phyloP scores from a whole-genome alignment of 192 early-diverging fungal genomes.

The Martensiomyces pterosporus region DNA sequence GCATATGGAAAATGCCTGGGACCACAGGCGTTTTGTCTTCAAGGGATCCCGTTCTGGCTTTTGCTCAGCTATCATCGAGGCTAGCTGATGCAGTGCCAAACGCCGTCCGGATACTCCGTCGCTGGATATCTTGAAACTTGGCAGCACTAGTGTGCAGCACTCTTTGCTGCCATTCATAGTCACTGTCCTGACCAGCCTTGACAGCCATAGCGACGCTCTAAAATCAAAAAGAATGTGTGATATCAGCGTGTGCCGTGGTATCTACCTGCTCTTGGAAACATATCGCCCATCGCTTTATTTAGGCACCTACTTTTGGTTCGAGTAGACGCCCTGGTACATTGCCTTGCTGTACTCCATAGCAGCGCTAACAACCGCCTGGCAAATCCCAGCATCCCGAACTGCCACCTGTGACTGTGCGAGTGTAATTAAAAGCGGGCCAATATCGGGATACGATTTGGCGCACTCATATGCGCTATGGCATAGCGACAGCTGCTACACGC shows the following conservation, averaged over 20 bases:
- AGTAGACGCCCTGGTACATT: constrained; percentile 20
- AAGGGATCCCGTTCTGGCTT: neutral
- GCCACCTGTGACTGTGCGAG: constrained; percentile 19
- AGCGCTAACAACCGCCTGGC: constrained; percentile 22
- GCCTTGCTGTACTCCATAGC: constrained; percentile 47
- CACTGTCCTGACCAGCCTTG: no score
- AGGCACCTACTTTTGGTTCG: constrained; percentile 31
- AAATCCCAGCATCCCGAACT: constrained; percentile 8
- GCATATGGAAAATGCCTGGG: constrained; percentile 22
- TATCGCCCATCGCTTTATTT: no score
- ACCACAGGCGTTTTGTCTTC: constrained; percentile 13
- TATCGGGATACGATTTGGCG: constrained; percentile 28
- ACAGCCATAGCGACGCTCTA: neutral
- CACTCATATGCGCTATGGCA: constrained; percentile 45
- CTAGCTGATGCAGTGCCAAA: constrained; percentile 18
- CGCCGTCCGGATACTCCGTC: constrained; percentile 6
- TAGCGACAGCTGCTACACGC: constrained; percentile 20
- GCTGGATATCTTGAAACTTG: no score
- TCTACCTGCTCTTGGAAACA: no score
- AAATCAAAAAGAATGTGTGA: no score
- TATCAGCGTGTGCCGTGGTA: no score
- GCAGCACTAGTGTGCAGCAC: no score
- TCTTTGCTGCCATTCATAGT: no score
- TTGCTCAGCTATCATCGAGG: constrained; percentile 2
- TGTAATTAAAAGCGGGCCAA: constrained; percentile 35